These are phyloP conservation scores for Vanilla planifolia DNA, from an alignment of 106 monocot species.

Conservation along the genomic window DNA sequence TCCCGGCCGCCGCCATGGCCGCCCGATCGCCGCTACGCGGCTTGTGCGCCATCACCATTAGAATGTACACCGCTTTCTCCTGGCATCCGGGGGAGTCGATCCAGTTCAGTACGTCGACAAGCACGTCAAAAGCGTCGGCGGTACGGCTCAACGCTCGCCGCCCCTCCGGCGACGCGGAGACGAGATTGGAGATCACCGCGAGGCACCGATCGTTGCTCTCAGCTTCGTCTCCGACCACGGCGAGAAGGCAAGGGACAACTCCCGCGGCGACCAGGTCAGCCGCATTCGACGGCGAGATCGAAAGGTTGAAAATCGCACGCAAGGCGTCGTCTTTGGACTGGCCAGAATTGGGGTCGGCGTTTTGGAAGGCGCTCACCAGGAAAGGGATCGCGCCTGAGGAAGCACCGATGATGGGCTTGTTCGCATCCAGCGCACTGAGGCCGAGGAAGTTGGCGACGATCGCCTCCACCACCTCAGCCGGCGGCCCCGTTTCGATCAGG, in stretches of 20 bases:
- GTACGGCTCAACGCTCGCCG: slow-evolving; percentile 28
- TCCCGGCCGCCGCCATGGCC: slow-evolving; percentile 57
- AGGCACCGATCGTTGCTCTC: slow-evolving; percentile 41
- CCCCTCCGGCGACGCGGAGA: slow-evolving; percentile 36
- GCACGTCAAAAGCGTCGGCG: slow-evolving; percentile 26
- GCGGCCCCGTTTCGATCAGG: slow-evolving; percentile 13
- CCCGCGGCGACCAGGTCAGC: slow-evolving; percentile 29
- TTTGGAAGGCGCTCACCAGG: slow-evolving; percentile 36
- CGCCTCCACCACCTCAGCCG: slow-evolving; percentile 26
- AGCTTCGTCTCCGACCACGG: slow-evolving; percentile 46
- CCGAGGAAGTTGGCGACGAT: slow-evolving; percentile 76
- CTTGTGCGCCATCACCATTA: slow-evolving; percentile 74
- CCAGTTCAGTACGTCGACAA: slow-evolving; percentile 79
- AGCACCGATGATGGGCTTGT: slow-evolving; percentile 66
- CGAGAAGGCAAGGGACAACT: slow-evolving; percentile 34
- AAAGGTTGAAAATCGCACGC: slow-evolving; percentile 83
- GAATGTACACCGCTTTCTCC: slow-evolving; percentile 69
- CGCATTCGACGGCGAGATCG: slow-evolving; percentile 42
- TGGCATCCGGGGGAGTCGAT: slow-evolving; percentile 64
- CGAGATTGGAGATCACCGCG: slow-evolving; percentile 53
- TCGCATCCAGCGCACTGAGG: slow-evolving; percentile 72
- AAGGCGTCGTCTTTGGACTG: slow-evolving; percentile 48
- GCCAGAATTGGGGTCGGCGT: slow-evolving; percentile 2
- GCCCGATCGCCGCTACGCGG: slow-evolving; percentile 17
- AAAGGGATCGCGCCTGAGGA: slow-evolving; percentile 58